Percentiles rank a stretch among this genome's conserved stretches.
These are phyloP conservation scores for Streptanthus diversifolius DNA, from an alignment of 345 rosid genomes.

Conservation along the genomic window DNA sequence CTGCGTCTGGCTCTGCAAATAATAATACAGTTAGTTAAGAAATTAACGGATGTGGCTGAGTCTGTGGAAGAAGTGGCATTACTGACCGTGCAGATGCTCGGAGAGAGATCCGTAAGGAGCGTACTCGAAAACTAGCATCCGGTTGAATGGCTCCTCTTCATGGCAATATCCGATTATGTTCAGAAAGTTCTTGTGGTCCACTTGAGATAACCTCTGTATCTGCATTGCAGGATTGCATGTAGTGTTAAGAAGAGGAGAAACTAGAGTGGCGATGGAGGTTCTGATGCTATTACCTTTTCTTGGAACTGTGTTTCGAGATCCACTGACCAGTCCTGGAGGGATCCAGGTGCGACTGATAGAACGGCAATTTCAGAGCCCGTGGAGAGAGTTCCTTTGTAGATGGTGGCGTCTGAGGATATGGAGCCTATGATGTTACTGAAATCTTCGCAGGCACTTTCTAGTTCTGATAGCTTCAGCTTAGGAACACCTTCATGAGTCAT, in stretches of 20 bases:
- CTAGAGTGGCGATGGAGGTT: not conserved
- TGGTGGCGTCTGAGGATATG: constrained; percentile 53
- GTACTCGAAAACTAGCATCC: constrained; percentile 95
- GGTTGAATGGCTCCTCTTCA: constrained; percentile 78
- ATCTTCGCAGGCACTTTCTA: constrained; percentile 92
- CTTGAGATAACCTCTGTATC: constrained; percentile 74
- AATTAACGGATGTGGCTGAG: not conserved
- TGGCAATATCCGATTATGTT: constrained; percentile 86
- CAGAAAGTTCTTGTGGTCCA: constrained; percentile 90
- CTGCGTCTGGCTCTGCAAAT: constrained; percentile 68
- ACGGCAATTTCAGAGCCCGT: constrained; percentile 90
- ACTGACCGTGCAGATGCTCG: constrained; percentile 86
- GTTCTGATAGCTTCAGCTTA: constrained; percentile 82
- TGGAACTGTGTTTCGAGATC: constrained; percentile 61
- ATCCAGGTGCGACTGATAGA: constrained; percentile 48
- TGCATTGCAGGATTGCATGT: constrained; percentile 37
- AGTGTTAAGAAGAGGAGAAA: not conserved
- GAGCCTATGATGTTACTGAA: constrained; percentile 89
- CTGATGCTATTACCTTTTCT: constrained; percentile 53
- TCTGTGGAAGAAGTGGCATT: not conserved
- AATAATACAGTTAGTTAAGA: not conserved
- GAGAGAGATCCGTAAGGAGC: constrained; percentile 90
- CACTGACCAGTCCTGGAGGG: constrained; percentile 63
- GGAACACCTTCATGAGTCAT: constrained; percentile 49
- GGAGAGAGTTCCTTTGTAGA: constrained; percentile 88